A percentile compares a stretch with the other conserved stretches of the same genome.
Conservation (phyloP, 2,329 filamentous ascomycete genomes). For the Diaporthe sp. region DNA sequence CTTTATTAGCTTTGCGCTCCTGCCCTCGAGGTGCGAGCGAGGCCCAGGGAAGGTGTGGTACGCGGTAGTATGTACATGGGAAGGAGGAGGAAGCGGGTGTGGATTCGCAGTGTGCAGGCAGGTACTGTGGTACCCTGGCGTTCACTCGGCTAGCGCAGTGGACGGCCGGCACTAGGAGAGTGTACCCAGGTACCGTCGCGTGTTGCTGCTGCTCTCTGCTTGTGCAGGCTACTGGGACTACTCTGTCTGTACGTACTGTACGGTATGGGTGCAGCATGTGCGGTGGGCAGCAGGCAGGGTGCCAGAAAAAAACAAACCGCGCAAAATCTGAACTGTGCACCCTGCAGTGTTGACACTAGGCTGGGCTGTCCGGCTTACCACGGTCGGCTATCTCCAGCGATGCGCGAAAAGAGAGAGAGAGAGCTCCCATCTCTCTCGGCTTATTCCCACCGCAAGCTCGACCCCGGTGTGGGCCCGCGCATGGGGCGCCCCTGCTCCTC, state of each 20-base stretch:
- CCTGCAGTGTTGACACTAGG: slow-evolving; percentile 23
- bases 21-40: slow-evolving; percentile 17
- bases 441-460: slow-evolving; percentile 30
- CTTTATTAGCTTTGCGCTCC: slow-evolving; percentile 30
- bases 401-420: not conserved
- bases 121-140: slow-evolving; percentile 22
- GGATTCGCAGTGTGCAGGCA: not conserved
- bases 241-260: not conserved
- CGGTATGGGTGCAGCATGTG: not conserved
- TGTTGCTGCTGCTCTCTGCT: not conserved
- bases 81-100: slow-evolving; percentile 13
- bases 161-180: slow-evolving; percentile 12
- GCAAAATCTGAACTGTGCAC: slow-evolving; percentile 28
- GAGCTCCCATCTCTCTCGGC: slow-evolving; percentile 2
- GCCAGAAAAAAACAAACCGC: slow-evolving; percentile 24
- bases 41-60: slow-evolving; percentile 8
- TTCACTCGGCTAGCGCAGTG: slow-evolving; percentile 4
- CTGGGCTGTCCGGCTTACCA: slow-evolving; percentile 10
- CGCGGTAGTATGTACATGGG: slow-evolving; percentile 19
- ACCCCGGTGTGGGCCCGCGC: slow-evolving; percentile 2
- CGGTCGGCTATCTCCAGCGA: slow-evolving; percentile 26
- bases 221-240: not conserved
- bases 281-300: not conserved
- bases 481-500: slow-evolving; percentile 12
- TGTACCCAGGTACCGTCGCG: slow-evolving; percentile 19